Percentiles rank a stretch among this genome's conserved stretches.
These are phyloP conservation scores for Pseudoneurospora amorphoporcata DNA, from an alignment of 495 filamentous ascomycete species.

Conservation along the genomic window DNA sequence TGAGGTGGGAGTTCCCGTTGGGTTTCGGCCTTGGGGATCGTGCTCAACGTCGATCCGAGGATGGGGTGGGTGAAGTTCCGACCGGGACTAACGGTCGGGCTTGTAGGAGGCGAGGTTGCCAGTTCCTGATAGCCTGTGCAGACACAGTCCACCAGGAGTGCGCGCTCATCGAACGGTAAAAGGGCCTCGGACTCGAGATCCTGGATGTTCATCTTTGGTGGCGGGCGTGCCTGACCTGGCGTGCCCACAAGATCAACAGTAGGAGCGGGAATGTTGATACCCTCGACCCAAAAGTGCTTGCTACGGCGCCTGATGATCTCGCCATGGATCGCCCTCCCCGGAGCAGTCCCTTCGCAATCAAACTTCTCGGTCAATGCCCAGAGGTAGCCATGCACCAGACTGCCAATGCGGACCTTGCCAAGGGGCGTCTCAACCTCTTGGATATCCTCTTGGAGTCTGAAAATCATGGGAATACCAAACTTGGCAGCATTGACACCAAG, in stretches of 20 bases:
- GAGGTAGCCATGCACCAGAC: constrained; percentile 78
- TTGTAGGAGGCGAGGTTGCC: constrained; percentile 49
- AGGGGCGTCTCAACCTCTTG: constrained; percentile 48
- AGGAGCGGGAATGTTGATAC: constrained; percentile 60
- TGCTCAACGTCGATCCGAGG: constrained; percentile 35
- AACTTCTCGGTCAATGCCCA: constrained; percentile 69
- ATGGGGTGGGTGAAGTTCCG: constrained; percentile 53
- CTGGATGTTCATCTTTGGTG: constrained; percentile 36
- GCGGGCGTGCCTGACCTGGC: constrained; percentile 37
- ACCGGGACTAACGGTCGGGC: constrained; percentile 62
- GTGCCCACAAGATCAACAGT: constrained; percentile 33
- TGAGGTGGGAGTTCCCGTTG: constrained; percentile 32
- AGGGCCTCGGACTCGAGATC: constrained; percentile 49
- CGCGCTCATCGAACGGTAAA: constrained; percentile 55
- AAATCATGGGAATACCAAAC: constrained; percentile 76
- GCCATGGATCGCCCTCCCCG: constrained; percentile 58
- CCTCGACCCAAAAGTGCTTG: constrained; percentile 65
- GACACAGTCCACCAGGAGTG: constrained; percentile 59
- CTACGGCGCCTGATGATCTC: constrained; percentile 65
- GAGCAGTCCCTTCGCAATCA: constrained; percentile 54
- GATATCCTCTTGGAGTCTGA: constrained; percentile 77
- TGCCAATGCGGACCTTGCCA: constrained; percentile 66
- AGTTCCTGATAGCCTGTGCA: constrained; percentile 54
- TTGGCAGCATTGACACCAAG: constrained; percentile 77
- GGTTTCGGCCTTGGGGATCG: constrained; percentile 23